These are phyloP conservation scores for Schwanniomyces etchellsii DNA, from an alignment of 1,139 yeast species.

Conservation along the genomic window DNA sequence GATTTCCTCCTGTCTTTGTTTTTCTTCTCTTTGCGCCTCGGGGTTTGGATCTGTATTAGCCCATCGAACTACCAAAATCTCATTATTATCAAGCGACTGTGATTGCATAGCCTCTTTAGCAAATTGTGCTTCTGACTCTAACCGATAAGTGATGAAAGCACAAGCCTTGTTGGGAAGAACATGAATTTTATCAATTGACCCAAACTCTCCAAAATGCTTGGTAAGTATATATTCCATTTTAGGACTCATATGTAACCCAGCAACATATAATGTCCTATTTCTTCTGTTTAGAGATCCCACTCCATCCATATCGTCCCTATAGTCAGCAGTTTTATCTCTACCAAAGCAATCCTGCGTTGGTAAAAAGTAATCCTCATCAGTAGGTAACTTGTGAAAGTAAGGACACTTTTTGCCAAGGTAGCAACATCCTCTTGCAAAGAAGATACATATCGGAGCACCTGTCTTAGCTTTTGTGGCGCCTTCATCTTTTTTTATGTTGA, in stretches of 20 bases:
- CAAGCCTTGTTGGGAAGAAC: constrained; percentile 60
- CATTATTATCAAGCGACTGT: constrained; percentile 63
- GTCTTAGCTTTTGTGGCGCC: constrained; percentile 71
- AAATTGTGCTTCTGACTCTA: constrained; percentile 79
- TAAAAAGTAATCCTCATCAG: constrained; percentile 36
- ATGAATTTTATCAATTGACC: constrained; percentile 65
- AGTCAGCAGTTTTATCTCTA: constrained; percentile 75
- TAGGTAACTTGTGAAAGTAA: constrained; percentile 75
- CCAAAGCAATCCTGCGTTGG: constrained; percentile 89
- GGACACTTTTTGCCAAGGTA: constrained; percentile 69
- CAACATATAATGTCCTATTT: constrained; percentile 75
- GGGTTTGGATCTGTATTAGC: constrained; percentile 88
- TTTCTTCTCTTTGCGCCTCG: constrained; percentile 48
- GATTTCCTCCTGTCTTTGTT: constrained; percentile 30
- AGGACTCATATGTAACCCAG: constrained; percentile 45
- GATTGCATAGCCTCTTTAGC: constrained; percentile 91
- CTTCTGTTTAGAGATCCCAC: constrained; percentile 73
- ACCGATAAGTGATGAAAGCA: constrained; percentile 70
- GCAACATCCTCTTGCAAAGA: constrained; percentile 88
- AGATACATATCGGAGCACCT: constrained; percentile 58
- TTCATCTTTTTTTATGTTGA: constrained; percentile 57
- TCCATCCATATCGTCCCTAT: constrained; percentile 92
- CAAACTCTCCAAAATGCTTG: constrained; percentile 66
- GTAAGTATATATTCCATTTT: constrained; percentile 25
- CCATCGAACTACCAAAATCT: constrained; percentile 74